phyloP scores from a whole-genome alignment of 2,329 filamentous ascomycete genomes.

The Hymenoscyphus fructigenus region DNA sequence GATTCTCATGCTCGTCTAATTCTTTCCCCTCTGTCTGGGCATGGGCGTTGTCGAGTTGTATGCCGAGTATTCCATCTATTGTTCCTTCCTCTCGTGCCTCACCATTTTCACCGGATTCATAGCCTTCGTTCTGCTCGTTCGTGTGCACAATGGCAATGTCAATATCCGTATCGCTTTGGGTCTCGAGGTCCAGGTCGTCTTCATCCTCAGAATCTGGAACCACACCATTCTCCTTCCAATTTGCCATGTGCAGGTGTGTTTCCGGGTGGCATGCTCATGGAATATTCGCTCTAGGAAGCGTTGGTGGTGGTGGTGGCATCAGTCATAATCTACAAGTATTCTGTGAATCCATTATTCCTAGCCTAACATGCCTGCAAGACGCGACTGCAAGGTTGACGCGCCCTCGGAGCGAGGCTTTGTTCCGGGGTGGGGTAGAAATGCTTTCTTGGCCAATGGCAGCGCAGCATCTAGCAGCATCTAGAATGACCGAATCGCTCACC shows the following conservation, averaged over 20 bases:
- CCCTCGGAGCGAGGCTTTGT: not conserved
- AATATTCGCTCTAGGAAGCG: slow-evolving; percentile 18
- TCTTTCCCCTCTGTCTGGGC: not conserved
- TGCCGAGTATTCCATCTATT: not conserved
- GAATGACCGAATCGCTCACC: not conserved
- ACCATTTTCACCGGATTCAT: not conserved
- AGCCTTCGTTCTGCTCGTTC: slow-evolving; percentile 12
- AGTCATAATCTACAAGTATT: not conserved
- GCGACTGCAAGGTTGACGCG: slow-evolving; percentile 3
- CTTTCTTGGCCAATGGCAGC: not conserved
- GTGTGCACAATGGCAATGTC: not conserved
- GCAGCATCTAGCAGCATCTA: not conserved
- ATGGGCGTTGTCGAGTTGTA: not conserved
- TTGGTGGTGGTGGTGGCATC: slow-evolving; percentile 11
- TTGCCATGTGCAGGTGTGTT: slow-evolving; percentile 29
- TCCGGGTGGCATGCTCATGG: slow-evolving; percentile 26
- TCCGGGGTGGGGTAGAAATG: not conserved
- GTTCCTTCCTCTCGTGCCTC: not conserved
- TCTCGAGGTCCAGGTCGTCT: slow-evolving; percentile 26
- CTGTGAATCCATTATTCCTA: not conserved
- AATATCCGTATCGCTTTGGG: not conserved
- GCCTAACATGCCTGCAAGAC: not conserved
- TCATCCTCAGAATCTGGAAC: slow-evolving; percentile 40
- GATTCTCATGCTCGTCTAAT: not conserved
- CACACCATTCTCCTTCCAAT: slow-evolving; percentile 39